Evolutionary conservation across 2,329 filamentous ascomycete genomes (phyloP).

Genomic region (Epichloe typhina): DNA sequence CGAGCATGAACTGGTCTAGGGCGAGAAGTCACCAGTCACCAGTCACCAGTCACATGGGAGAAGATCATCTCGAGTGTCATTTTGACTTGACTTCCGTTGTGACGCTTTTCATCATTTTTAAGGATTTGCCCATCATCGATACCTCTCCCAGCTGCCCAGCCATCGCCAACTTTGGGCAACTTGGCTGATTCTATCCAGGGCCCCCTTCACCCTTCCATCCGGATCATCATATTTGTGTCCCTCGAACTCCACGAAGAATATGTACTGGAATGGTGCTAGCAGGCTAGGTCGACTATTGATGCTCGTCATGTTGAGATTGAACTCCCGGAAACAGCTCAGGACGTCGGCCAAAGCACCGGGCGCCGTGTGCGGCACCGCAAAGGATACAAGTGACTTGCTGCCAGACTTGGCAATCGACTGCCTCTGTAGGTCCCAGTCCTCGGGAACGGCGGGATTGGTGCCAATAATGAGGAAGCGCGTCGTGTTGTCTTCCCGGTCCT

Average conservation of each 20-base stretch:
- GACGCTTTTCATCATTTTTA: not conserved
- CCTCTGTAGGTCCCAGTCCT: conserved; percentile 15
- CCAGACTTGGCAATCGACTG: conserved; percentile 14
- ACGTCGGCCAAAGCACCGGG: conserved; percentile 77
- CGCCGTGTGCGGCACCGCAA: conserved; percentile 63
- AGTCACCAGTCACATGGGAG: not conserved
- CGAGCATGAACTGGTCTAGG: not conserved
- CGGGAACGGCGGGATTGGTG: conserved; percentile 16
- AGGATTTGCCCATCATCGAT: conserved; percentile 8
- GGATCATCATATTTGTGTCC: conserved; percentile 40
- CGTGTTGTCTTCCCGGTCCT: conserved; percentile 64
- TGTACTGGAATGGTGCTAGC: conserved; percentile 68
- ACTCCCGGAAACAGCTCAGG: conserved; percentile 61
- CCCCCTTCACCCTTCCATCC: conserved; percentile 44
- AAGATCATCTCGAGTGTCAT: not conserved
- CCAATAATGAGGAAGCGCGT: conserved; percentile 64
- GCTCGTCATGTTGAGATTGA: conserved; percentile 71
- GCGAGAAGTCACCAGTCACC: not conserved
- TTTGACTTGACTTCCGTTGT: not conserved
- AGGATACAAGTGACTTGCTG: conserved; percentile 66
- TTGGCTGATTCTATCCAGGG: conserved; percentile 42
- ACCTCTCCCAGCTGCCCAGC: conserved; percentile 52
- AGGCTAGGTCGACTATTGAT: conserved; percentile 79
- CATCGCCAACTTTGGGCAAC: conserved; percentile 53
- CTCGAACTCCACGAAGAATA: conserved; percentile 88